Percentiles rank a stretch among this genome's conserved stretches.
phyloP scores from a whole-genome alignment of 2,329 filamentous ascomycete species.

The Pseudogymnoascus sp. region DNA sequence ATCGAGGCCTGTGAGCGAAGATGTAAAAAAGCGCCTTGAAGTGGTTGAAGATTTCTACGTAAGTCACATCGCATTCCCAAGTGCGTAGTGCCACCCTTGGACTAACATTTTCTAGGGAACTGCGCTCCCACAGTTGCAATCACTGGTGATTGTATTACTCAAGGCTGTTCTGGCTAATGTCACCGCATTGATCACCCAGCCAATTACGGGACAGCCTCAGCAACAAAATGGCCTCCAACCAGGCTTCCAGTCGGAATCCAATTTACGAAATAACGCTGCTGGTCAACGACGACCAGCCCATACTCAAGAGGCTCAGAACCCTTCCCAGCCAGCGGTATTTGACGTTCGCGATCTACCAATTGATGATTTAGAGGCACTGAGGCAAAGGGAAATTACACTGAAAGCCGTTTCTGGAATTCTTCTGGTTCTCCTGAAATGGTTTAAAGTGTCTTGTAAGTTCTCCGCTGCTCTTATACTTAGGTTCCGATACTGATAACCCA shows the following conservation, averaged over 20 bases:
- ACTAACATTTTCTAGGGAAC: conserved; percentile 47
- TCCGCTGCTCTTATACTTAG: conserved; percentile 14
- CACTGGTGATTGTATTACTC: conserved; percentile 82
- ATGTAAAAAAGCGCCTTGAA: conserved; percentile 56
- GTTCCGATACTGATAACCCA: not conserved
- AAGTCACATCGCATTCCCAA: conserved; percentile 33
- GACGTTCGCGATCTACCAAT: conserved; percentile 41
- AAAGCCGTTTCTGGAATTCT: conserved; percentile 90
- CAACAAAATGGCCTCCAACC: conserved; percentile 17
- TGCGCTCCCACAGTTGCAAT: conserved; percentile 79
- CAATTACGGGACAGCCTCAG: conserved; percentile 25
- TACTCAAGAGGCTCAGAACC: conserved; percentile 19
- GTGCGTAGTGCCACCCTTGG: not conserved
- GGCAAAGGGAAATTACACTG: conserved; percentile 76
- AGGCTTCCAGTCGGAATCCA: conserved; percentile 22
- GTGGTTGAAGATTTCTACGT: conserved; percentile 82
- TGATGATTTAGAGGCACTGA: conserved; percentile 74
- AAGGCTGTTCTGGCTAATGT: conserved; percentile 84
- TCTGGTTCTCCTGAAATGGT: conserved; percentile 87
- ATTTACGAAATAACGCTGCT: conserved; percentile 21
- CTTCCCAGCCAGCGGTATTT: conserved; percentile 8
- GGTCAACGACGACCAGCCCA: conserved; percentile 23
- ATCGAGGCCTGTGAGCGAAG: conserved; percentile 43
- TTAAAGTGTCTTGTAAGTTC: conserved; percentile 79
- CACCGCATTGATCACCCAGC: conserved; percentile 67